Evolutionary conservation across 1,139 yeast species (phyloP), one percentile per base, ranked within the genome.

Genomic region (Hansenula lynferdii): DNA sequence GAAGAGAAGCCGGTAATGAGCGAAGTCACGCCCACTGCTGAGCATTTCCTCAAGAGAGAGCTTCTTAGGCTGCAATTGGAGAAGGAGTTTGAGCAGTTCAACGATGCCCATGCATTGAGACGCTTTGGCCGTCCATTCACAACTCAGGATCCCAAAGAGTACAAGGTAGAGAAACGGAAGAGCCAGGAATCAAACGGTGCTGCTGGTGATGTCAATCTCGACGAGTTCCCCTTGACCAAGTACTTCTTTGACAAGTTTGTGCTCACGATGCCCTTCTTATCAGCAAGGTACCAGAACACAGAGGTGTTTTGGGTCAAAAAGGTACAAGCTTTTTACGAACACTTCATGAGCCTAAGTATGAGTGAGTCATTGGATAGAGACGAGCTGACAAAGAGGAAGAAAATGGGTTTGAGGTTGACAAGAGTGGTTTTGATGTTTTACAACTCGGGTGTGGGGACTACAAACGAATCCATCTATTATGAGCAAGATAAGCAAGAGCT

Each of bases 1-100:
- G 21, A 32, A 54, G 22, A 15, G 11, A 15, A 26, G 15, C 11
- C 7, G 11, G 17, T 15, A 5, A 15, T 9, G 18, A 5, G 10
- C 5, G 51, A 42, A n/a, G 47, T 76, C 36, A 60, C 69, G n/a
- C 73, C 83, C 4, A 67, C 73, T 0, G 83, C 85, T 55, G 95
- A 86, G 60, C 97, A 90, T 53, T 85, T 85, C 57, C 69, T 90
- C 41, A 90, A 90, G 61, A 77, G 94, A 51, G 89, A 84, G 59
- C 67, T 90, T 27, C 63, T 90, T 25, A 75, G 78, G 46, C 65
- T 72, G 14, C 75, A 85, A 51, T 61, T 89, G 28, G 69, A 71
- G 20, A 58, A 70, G 8, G 97, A 90, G 58, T 66, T 87, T 32
- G 73, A 65, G 28, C 58, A 61, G 25, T 63, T 89, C 37, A 72